A percentile compares a stretch with the other conserved stretches of the same genome.
phyloP scores from a whole-genome alignment of 1,139 yeast species.

The Pichiaceae sp. region DNA sequence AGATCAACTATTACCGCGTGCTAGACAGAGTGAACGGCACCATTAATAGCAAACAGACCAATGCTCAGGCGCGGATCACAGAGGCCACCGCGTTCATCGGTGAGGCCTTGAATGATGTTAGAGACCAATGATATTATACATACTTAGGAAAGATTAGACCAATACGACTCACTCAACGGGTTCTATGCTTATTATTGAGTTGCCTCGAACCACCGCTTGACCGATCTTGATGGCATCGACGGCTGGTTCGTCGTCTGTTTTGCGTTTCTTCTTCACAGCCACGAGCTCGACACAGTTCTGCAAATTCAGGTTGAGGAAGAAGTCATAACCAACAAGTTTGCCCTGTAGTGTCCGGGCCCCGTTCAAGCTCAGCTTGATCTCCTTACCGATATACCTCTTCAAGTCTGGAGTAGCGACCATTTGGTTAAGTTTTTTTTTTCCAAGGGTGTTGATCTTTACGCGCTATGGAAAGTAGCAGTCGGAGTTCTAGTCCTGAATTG shows the following conservation, averaged over 20 bases:
- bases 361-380: conserved; percentile 20
- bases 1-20: conserved; percentile 16
- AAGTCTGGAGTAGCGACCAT: conserved; percentile 27
- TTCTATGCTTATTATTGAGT: conserved; percentile 24
- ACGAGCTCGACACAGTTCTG: conserved; percentile 21
- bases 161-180: conserved; percentile 7
- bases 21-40: conserved; percentile 13
- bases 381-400: conserved; percentile 21
- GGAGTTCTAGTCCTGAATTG: background rate
- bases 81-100: conserved; percentile 2
- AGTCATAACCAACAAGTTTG: conserved; percentile 22
- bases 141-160: background rate
- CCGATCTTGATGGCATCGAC: conserved; percentile 18
- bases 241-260: conserved; percentile 5
- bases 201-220: conserved; percentile 24
- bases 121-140: background rate
- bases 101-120: conserved; percentile 3
- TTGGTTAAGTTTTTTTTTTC: background rate
- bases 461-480: background rate
- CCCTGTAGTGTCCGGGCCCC: conserved; percentile 22
- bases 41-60: conserved; percentile 5
- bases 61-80: background rate
- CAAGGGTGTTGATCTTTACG: background rate
- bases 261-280: conserved; percentile 5
- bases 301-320: conserved; percentile 23